A percentile compares a stretch with the other conserved stretches of the same genome.
Conservation (phyloP, 306 rosid genomes). For the Malus asiatica region DNA sequence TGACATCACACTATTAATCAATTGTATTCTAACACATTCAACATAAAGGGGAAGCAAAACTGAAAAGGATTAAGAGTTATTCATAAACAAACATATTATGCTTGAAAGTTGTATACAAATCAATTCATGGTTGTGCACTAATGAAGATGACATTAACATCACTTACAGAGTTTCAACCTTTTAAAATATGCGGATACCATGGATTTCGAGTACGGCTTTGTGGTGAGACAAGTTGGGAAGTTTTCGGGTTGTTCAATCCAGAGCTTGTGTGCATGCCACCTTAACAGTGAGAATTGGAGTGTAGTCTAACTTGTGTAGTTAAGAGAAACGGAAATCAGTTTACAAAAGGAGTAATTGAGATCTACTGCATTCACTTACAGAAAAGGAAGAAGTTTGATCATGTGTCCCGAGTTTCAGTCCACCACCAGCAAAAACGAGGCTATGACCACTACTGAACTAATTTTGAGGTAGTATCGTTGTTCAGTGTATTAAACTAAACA, state of each 20-base stretch:
- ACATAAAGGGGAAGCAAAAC: no score
- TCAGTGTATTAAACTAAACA: background rate
- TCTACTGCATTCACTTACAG: background rate
- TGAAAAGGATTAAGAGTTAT: no score
- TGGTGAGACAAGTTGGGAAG: conserved; percentile 73
- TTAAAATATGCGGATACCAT: conserved; percentile 47
- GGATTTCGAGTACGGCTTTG: conserved; percentile 74
- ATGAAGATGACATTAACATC: conserved; percentile 12
- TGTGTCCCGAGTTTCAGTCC: background rate
- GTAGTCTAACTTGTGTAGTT: conserved; percentile 10
- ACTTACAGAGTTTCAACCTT: conserved; percentile 81
- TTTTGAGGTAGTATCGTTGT: background rate
- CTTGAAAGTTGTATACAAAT: background rate
- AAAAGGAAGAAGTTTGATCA: background rate
- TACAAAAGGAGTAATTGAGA: background rate
- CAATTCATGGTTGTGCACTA: background rate
- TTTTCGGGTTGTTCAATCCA: conserved; percentile 89
- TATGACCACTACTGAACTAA: background rate
- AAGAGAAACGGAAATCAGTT: background rate
- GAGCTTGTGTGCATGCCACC: conserved; percentile 59
- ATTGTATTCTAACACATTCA: no score
- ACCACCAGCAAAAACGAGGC: background rate
- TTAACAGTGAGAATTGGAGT: conserved; percentile 29
- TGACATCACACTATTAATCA: no score
- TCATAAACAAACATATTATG: no score